Evolutionary conservation across 1,139 yeast genomes (phyloP).

Genomic region (Kodamaea sp.): DNA sequence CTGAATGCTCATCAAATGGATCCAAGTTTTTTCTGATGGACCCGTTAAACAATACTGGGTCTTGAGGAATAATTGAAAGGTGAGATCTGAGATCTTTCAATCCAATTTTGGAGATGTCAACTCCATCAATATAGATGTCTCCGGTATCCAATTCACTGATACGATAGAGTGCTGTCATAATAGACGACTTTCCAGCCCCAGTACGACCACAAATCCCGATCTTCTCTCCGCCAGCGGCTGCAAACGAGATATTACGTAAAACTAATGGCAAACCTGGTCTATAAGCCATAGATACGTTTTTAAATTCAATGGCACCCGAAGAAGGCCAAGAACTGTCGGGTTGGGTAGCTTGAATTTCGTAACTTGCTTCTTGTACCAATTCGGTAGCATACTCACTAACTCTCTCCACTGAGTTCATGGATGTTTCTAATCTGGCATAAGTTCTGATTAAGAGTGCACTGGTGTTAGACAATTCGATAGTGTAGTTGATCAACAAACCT

Average conservation of each 20-base stretch:
- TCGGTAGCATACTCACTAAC: constrained; percentile 63
- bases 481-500: constrained; percentile 68
- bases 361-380: constrained; percentile 42
- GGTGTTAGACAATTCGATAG: constrained; percentile 48
- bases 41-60: constrained; percentile 71
- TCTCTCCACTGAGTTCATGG: constrained; percentile 83
- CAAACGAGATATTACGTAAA: constrained; percentile 52
- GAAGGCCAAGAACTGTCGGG: constrained; percentile 52
- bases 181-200: constrained; percentile 77
- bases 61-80: constrained; percentile 76
- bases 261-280: constrained; percentile 76
- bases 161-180: constrained; percentile 65
- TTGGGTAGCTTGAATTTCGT: constrained; percentile 42
- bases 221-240: constrained; percentile 57
- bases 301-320: constrained; percentile 54
- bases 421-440: constrained; percentile 71
- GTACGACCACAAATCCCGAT: constrained; percentile 79
- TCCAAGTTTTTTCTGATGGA: constrained; percentile 65
- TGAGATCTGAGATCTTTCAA: constrained; percentile 56
- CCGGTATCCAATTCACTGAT: constrained; percentile 59
- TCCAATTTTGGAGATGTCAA: constrained; percentile 59
- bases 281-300: constrained; percentile 63
- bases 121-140: constrained; percentile 54
- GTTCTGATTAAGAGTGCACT: constrained; percentile 51
- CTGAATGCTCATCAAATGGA: constrained; percentile 56